Evolutionary conservation across 768 basidiomycete species (phyloP).

Genomic region (Kwoniella dejecticola): DNA sequence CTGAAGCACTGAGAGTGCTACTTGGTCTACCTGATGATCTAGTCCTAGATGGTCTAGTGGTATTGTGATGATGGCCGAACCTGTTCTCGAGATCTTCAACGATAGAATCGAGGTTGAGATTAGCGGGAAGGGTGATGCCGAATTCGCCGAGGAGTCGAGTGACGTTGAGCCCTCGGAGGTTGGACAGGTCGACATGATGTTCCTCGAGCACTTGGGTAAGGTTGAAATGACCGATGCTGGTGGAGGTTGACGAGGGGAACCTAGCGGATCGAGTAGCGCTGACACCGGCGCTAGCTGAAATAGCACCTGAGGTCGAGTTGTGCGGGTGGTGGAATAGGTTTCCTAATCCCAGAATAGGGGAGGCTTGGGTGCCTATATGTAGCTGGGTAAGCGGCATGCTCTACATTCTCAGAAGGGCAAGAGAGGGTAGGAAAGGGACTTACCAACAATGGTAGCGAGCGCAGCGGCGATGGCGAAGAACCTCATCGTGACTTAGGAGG

Average conservation of each 20-base stretch:
- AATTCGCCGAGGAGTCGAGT: conserved; percentile 3
- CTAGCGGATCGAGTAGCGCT: background rate
- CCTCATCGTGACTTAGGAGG: background rate
- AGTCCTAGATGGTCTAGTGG: background rate
- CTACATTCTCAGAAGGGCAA: background rate
- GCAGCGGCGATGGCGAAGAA: background rate
- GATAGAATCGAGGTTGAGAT: conserved; percentile 1
- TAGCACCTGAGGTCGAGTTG: background rate
- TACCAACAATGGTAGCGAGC: conserved; percentile 1
- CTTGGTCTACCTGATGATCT: background rate
- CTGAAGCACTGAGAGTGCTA: background rate
- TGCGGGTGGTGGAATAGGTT: background rate
- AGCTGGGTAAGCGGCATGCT: background rate
- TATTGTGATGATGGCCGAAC: background rate
- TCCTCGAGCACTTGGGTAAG: conserved; percentile 2
- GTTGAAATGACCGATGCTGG: background rate
- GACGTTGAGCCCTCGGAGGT: background rate
- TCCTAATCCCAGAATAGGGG: background rate
- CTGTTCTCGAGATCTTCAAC: background rate
- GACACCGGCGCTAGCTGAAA: background rate
- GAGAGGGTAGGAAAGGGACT: background rate
- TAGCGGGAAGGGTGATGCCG: background rate
- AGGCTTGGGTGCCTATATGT: background rate
- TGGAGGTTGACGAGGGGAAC: background rate
- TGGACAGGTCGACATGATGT: conserved; percentile 2